Evolutionary conservation across 2,329 filamentous ascomycete species (phyloP).

Genomic region (Endothia cerciana): DNA sequence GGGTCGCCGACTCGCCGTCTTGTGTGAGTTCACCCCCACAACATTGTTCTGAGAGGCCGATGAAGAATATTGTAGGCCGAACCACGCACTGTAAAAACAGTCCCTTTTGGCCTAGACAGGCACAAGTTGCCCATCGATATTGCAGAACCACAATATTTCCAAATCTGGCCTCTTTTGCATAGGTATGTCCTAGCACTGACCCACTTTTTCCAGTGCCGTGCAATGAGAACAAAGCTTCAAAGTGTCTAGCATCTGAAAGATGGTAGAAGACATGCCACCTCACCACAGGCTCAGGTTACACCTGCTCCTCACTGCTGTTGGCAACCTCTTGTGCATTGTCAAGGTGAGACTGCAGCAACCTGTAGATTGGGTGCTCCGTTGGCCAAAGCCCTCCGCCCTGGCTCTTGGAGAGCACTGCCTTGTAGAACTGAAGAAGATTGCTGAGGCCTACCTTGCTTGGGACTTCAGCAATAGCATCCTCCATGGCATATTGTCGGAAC

Average conservation of each 20-base stretch:
- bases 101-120: not conserved
- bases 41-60: not conserved
- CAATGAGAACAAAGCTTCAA: not conserved
- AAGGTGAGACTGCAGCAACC: conserved; percentile 18
- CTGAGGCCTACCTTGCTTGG: conserved; percentile 59
- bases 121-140: not conserved
- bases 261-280: conserved; percentile 9
- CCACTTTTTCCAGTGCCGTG: not conserved
- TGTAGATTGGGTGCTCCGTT: conserved; percentile 30
- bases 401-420: conserved; percentile 34
- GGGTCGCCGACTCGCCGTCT: not conserved
- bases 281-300: conserved; percentile 14
- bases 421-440: conserved; percentile 69
- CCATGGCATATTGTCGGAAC: conserved; percentile 68
- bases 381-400: conserved; percentile 33
- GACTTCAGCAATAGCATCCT: conserved; percentile 59
- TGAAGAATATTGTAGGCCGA: not conserved
- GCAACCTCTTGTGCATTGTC: conserved; percentile 26
- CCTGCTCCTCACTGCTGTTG: conserved; percentile 28
- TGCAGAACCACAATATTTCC: not conserved
- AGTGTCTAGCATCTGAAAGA: not conserved
- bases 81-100: not conserved
- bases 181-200: not conserved
- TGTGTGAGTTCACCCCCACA: not conserved
- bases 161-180: conserved; percentile 1